These are phyloP conservation scores for Hyphodiscus sp. DNA, from an alignment of 2,329 filamentous ascomycete genomes.

Conservation along the genomic window DNA sequence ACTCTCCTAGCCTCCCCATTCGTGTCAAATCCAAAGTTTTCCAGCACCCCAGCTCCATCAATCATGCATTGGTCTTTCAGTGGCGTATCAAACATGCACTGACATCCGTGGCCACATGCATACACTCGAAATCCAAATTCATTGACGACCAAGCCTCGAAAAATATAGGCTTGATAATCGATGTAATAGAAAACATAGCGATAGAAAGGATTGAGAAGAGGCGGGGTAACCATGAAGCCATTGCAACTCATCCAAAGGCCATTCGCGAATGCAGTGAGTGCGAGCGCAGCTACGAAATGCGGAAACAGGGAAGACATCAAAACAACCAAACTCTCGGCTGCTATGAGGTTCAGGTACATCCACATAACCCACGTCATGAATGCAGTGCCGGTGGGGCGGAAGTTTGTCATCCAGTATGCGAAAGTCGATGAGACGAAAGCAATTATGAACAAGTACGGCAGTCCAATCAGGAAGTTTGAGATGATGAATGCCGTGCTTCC, in stretches of 20 bases:
- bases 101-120: conserved; percentile 42
- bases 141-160: conserved; percentile 90
- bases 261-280: conserved; percentile 77
- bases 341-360: conserved; percentile 78
- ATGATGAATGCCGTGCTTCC: conserved; percentile 66
- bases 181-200: conserved; percentile 84
- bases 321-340: conserved; percentile 77
- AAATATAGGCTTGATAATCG: conserved; percentile 81
- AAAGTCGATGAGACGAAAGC: conserved; percentile 30
- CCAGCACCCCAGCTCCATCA: conserved; percentile 62
- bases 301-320: conserved; percentile 67
- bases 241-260: conserved; percentile 84
- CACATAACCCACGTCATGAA: conserved; percentile 79
- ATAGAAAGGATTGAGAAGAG: conserved; percentile 74
- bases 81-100: conserved; percentile 64
- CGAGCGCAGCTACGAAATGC: conserved; percentile 73
- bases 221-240: conserved; percentile 72
- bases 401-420: conserved; percentile 75
- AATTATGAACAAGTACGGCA: conserved; percentile 64
- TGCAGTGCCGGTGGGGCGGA: conserved; percentile 54
- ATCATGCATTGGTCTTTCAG: conserved; percentile 62
- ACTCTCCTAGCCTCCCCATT: conserved; percentile 61
- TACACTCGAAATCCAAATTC: conserved; percentile 66
- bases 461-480: conserved; percentile 74
- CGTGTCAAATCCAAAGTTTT: conserved; percentile 61